These are phyloP conservation scores for Quercus bicolor DNA, from an alignment of 306 rosid species.

Conservation along the genomic window DNA sequence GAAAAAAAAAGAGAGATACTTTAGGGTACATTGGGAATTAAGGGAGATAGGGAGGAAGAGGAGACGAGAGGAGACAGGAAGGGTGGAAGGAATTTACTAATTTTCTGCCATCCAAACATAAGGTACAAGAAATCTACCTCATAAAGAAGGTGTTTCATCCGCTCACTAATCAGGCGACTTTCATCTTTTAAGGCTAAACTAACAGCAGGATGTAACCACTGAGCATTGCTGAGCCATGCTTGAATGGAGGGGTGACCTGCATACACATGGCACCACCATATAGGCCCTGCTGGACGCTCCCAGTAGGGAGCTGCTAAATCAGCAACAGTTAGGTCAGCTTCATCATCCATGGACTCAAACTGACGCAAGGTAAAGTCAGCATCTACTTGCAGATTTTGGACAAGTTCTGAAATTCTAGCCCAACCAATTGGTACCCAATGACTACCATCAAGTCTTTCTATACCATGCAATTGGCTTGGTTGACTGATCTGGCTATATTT, in stretches of 20 bases:
- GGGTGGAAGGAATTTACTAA: no score
- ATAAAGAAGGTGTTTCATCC: constrained; percentile 84
- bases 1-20: not conserved
- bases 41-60: no score
- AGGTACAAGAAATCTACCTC: constrained; percentile 49
- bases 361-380: constrained; percentile 53
- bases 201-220: constrained; percentile 91
- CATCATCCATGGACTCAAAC: constrained; percentile 45
- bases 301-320: constrained; percentile 87
- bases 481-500: constrained; percentile 24
- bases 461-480: constrained; percentile 25
- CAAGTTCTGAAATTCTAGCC: constrained; percentile 78
- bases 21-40: no score
- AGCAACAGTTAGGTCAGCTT: constrained; percentile 77
- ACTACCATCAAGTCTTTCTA: constrained; percentile 41
- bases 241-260: constrained; percentile 63
- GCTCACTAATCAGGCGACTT: constrained; percentile 73
- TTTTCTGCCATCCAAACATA: no score
- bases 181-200: constrained; percentile 84
- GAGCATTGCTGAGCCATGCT: constrained; percentile 76
- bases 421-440: constrained; percentile 93
- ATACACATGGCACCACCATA: constrained; percentile 94
- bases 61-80: no score
- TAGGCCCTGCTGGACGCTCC: constrained; percentile 90
- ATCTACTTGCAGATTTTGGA: constrained; percentile 57